Evolutionary conservation across 2,329 filamentous ascomycete genomes (phyloP).

Genomic region (Diaporthe australafricana): DNA sequence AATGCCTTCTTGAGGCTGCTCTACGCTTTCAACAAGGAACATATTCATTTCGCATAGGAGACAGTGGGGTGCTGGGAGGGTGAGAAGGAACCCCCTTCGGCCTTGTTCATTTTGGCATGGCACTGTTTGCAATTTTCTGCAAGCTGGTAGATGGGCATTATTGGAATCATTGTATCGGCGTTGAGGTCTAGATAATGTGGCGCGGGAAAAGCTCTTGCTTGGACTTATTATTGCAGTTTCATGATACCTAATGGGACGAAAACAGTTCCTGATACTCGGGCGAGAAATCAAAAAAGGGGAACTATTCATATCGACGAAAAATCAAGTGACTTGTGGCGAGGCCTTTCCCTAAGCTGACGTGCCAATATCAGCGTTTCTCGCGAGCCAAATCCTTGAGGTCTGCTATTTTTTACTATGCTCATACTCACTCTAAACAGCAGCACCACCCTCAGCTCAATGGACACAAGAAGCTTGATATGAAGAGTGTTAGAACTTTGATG

Average conservation of each 20-base stretch:
- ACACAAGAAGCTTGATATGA: not conserved
- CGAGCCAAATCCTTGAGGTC: not conserved
- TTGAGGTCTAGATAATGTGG: conserved; percentile 21
- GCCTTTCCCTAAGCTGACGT: not conserved
- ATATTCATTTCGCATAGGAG: conserved; percentile 84
- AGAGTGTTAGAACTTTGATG: not conserved
- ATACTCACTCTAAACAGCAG: not conserved
- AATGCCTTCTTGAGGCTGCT: conserved; percentile 89
- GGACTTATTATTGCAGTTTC: conserved; percentile 1
- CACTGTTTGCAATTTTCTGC: not conserved
- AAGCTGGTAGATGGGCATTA: not conserved
- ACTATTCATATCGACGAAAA: not conserved
- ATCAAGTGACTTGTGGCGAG: no score
- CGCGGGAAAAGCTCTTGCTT: not conserved
- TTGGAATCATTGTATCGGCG: conserved; percentile 32
- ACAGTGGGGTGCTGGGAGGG: not conserved
- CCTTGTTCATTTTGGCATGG: not conserved
- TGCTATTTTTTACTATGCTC: not conserved
- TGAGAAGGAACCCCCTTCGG: not conserved
- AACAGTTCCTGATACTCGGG: not conserved
- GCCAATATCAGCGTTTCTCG: not conserved
- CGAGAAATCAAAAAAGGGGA: conserved; percentile 3
- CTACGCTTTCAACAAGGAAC: conserved; percentile 87
- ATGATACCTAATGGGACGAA: conserved; percentile 33
- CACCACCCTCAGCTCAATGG: not conserved